Evolutionary conservation across 139 green algal genomes (phyloP), one percentile per base, ranked within the genome.

Genomic region (Limnomonas spitsbergensis): DNA sequence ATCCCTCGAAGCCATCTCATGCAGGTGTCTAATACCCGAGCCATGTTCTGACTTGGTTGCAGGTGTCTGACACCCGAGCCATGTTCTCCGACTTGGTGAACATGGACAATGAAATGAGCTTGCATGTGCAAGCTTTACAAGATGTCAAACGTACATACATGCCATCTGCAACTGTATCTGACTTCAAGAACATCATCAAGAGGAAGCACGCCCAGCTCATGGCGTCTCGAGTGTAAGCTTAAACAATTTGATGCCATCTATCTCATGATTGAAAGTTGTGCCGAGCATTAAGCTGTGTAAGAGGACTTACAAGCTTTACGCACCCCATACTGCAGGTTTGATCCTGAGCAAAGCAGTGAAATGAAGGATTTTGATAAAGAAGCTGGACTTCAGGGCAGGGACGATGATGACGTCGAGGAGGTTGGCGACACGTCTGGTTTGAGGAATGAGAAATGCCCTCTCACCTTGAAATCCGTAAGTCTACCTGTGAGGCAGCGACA

Each of bases 391-490:
- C 7, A 6, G 9, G 61, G 61, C 37, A 40, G 66, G 37, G 71
- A 77, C 66, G 71, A 77, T 66, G 71, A 77, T 40, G 40, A 40
- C 38, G 66, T 40, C 66, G 71, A 66, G 38, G 40, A 40, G 29
- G 40, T 20, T 6, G 71, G 34, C 38, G 40, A 36, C 71, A 68
- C 29, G 7, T 38, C 39, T 20, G 20, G 29, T 39, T 37, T 77
- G 27, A n/a, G 52, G 20, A 77, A 77, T 40, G 53, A 77, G n/a
- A 77, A 56, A 27, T 77, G 71, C 71, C 71, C 39, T n/a, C 31
- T 77, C 40, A 77, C 71, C 34, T 38, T 66, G 14, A 77, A 77
- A 38, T 26, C 29, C 29, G 71, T 77, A 39, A 77, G 71, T 77
- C 24, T n/a, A 20, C 34, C 2, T 38, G 29, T 73, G 66, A 73